Base-by-base conservation (phyloP, 2,329 filamentous ascomycete genomes). In the Coleophoma cylindrospora region DNA sequence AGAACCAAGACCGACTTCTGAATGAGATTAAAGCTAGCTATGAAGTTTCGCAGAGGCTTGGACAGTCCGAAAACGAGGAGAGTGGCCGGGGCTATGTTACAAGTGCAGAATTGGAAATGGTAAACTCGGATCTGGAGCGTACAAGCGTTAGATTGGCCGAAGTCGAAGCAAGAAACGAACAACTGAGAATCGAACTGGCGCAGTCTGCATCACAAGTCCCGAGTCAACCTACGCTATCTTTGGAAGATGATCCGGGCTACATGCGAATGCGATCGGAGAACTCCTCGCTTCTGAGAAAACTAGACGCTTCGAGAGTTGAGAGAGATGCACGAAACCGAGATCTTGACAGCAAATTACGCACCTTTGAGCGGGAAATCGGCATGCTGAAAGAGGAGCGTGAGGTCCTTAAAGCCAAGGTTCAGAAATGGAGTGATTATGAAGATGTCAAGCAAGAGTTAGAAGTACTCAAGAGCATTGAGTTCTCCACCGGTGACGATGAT, bases 21-120 rank as follows among this genome's bases (percentile, higher is more conserved):
- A 96, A 88, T 64, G 95, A 99, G 68, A 83, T 97, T 65, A 97
- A 96, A 70, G 94, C 94, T 22, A 96, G 85, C 71, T 96, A 96
- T 65, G 94, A 99, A 69, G 94, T 99, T 49, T 94, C 89, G 43
- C 91, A 97, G 67, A 81, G 94, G 46, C 75, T 99, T 46, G 91
- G 86, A 47, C 86, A 84, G 58, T 82, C 83, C 13, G 86, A 86
- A 47, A 72, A 72, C 10, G 83, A 87, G 17, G 79, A 80, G 22
- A 70, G 64, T 15, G 75, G 75, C 27, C 76, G 79, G 22, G 81
- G 78, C 33, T 81, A 85, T 50, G 87, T 94, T 47, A 87, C 88
- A 4, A 89, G 83, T 61, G 94, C 92, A 12, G 94, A 99, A 69
- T 77, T 99, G 52, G 94, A 97, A 60, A 92, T 99, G 74, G 86